Base-by-base conservation (phyloP, 2,329 filamentous ascomycete genomes). In the Pseudogymnoascus sp. region DNA sequence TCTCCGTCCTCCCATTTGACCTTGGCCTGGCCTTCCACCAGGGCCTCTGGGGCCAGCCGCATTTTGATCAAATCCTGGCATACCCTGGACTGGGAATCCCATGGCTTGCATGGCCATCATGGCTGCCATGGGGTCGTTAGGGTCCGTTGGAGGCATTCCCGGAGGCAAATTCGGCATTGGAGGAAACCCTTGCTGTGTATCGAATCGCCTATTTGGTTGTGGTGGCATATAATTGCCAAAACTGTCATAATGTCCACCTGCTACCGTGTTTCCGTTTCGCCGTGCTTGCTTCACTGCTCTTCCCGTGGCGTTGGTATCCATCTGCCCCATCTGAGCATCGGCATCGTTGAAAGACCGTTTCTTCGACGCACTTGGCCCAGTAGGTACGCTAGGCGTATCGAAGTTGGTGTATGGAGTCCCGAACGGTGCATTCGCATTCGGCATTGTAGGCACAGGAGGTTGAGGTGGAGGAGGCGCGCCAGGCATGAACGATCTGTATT, bases 61-160 rank as follows among this genome's bases (percentile, higher is more conserved):
- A 66, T 73, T 58, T 67, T 68, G 64, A 69, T 72, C 70, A 70
- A 72, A 66, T 65, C 73, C 69, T 68, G 75, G 66, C 72, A 77
- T 68, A 63, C 77, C 74, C 69, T 78, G 74, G 67, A 83, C 74
- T 2, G 77, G 76, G 49, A 81, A 72, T 1, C 78, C 79, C 70
- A 84, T 80, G 14, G 82, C 80, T 66, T 87, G 83, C 76, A 89
- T 83, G 29, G 82, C 81, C 67, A 86, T 71, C 21, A 90, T 76
- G 11, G 83, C 79, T 21, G 85, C 81, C 74, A 90, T 78, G 0
- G 86, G 83, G 66, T 85, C 81, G 64, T 78, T 81, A 1, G 82
- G 79, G 67, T 88, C 83, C 61, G 87, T 80, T 0, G 77, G 74
- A 3, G 82, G 77, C 69, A 80, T 71, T 38, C 70, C 69, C 16